A percentile compares a stretch with the other conserved stretches of the same genome.
Conservation (phyloP, 192 early-diverging fungal genomes). For the Phycomyces nitens region DNA sequence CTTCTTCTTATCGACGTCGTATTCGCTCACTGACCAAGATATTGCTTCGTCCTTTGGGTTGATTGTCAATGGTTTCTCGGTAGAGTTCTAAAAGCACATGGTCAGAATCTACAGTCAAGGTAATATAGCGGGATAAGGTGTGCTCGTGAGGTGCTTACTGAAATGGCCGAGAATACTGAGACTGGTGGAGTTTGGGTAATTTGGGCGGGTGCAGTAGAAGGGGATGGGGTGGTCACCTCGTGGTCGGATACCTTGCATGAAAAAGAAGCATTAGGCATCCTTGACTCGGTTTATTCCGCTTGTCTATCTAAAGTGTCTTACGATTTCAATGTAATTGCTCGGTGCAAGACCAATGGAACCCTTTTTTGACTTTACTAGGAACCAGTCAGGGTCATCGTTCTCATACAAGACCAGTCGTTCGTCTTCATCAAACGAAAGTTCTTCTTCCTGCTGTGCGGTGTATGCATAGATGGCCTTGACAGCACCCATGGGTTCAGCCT, state of each 20-base stretch:
- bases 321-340: slow-evolving; percentile 74
- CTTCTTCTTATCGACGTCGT: slow-evolving; percentile 64
- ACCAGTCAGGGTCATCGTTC: slow-evolving; percentile 90
- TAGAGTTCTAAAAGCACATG: background rate
- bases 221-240: background rate
- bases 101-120: background rate
- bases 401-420: slow-evolving; percentile 74
- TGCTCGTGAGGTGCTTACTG: slow-evolving; percentile 3
- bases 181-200: slow-evolving; percentile 4
- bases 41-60: slow-evolving; percentile 34
- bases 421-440: slow-evolving; percentile 74
- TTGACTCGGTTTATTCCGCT: background rate
- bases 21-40: slow-evolving; percentile 57
- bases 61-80: slow-evolving; percentile 15
- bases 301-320: background rate
- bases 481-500: slow-evolving; percentile 52
- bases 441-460: slow-evolving; percentile 75
- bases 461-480: slow-evolving; percentile 78
- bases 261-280: background rate
- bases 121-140: background rate
- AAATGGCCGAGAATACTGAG: slow-evolving; percentile 15
- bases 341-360: slow-evolving; percentile 82
- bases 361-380: slow-evolving; percentile 63
- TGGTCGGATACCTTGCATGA: slow-evolving; percentile 4
- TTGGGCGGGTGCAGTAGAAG: background rate